Base-by-base conservation (phyloP, 139 green algal species). In the Astrephomene gubernaculifera region DNA sequence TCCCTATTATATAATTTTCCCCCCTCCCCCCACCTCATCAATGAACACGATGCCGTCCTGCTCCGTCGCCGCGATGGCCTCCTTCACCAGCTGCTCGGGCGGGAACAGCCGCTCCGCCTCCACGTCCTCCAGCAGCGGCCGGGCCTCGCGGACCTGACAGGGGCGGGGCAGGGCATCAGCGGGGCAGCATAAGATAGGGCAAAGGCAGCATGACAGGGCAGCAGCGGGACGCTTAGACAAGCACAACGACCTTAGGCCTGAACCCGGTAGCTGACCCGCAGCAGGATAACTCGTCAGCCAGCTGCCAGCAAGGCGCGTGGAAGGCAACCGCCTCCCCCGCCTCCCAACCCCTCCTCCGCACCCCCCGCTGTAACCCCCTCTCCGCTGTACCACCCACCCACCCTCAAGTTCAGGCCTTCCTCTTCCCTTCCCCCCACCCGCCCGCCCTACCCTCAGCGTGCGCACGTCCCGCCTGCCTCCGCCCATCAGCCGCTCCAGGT, bases 21-120 rank as follows among this genome's bases (percentile, higher is more conserved):
- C n/a, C n/a, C n/a, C n/a, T n/a, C n/a, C 35, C 1, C 75, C 27
- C 75, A 82, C 75, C 75, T 99, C 96, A 78, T 98, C 96, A 25
- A 98, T 98, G 90, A 99, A 98, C 38, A 98, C 96, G 79, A 98
- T 98, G 82, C 96, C 92, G 73, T 93, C 89, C 71, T 93, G 89
- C 75, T 93, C 89, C n/a, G 87, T 87, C 25, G 89, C 84, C 6
- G 81, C 72, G 45, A 99, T 87, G 3, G 96, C 96, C 71, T 99
- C 96, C 41, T 94, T 92, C 19, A 64, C 25, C 38, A 90, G 82
- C 81, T 65, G 41, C 49, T 90, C 86, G 1, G 79, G 84, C 38
- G n/a, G 88, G 39, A 97, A 89, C 35, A 87, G 74, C 29, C 85
- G 85, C 69, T 97, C 94, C 31, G 89, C 81, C 67, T 92, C 88